phyloP scores from a whole-genome alignment of 1,284 basidiomycete genomes.

The Entoloma clypeatum region DNA sequence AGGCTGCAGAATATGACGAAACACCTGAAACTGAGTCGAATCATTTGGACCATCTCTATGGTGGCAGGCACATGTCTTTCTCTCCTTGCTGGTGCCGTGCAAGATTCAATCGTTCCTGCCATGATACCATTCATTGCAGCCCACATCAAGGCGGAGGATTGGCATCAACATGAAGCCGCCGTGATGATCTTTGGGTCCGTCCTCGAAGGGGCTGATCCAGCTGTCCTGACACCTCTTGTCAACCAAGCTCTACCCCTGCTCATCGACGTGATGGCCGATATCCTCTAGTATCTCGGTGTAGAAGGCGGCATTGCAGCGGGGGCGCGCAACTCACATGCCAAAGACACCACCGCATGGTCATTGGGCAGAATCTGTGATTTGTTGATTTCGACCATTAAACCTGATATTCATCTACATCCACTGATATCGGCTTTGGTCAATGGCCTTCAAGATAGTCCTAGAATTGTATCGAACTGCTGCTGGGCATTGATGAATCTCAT shows the following conservation, averaged over 20 bases:
- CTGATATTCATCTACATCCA: constrained; percentile 84
- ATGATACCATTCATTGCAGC: constrained; percentile 97
- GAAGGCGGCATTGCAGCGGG: too few relatives aligned
- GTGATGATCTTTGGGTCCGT: constrained; percentile 98
- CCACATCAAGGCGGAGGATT: constrained; percentile 88
- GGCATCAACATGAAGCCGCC: constrained; percentile 94
- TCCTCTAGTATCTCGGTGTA: too few relatives aligned
- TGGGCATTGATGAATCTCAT: constrained; percentile 95
- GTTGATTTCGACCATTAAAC: constrained; percentile 82
- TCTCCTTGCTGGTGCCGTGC: constrained; percentile 87
- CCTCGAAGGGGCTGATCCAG: constrained; percentile 92
- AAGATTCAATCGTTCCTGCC: constrained; percentile 85
- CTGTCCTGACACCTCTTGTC: constrained; percentile 84
- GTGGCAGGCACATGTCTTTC: constrained; percentile 89
- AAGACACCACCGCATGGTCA: constrained; percentile 97
- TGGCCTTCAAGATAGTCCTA: constrained; percentile 77
- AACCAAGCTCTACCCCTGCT: constrained; percentile 91
- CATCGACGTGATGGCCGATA: constrained; percentile 92
- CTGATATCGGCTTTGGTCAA: constrained; percentile 81
- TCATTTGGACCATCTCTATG: constrained; percentile 97
- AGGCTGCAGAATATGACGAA: constrained; percentile 90
- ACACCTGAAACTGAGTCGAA: constrained; percentile 83
- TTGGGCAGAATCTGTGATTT: constrained; percentile 92
- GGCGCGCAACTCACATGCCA: constrained; percentile 82
- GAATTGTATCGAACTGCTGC: constrained; percentile 92